These are phyloP conservation scores for Quercus robur DNA, from an alignment of 306 rosid genomes.

Conservation along the genomic window DNA sequence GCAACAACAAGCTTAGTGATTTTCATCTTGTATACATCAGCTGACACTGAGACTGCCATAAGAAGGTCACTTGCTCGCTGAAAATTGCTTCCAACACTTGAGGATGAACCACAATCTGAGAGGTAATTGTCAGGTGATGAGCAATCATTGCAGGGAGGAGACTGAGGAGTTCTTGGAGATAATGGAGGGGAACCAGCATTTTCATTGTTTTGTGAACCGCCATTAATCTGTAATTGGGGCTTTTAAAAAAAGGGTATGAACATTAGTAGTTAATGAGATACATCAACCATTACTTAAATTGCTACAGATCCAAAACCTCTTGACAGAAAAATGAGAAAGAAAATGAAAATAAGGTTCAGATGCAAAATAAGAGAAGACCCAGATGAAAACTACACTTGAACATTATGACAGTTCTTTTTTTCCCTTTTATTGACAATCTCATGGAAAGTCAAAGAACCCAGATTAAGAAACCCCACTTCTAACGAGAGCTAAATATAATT, in stretches of 20 bases:
- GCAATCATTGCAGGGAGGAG: not conserved
- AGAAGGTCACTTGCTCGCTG: slow-evolving; percentile 45
- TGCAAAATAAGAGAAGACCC: not conserved
- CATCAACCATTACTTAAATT: not conserved
- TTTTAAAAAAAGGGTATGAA: not conserved
- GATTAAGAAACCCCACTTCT: not conserved
- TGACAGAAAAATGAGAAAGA: not conserved
- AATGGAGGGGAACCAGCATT: slow-evolving; percentile 5
- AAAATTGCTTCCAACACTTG: not conserved
- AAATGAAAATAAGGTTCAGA: not conserved
- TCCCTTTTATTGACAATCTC: not conserved
- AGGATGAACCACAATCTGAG: slow-evolving; percentile 9
- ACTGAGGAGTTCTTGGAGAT: not conserved
- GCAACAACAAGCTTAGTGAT: slow-evolving; percentile 25
- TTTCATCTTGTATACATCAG: slow-evolving; percentile 6
- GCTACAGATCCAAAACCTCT: not conserved
- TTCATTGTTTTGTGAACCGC: not conserved
- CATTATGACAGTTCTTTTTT: not conserved
- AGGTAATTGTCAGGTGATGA: not conserved
- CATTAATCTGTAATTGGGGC: not conserved
- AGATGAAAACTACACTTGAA: not conserved
- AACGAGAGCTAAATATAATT: not conserved
- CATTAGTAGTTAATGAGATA: not conserved
- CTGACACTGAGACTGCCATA: slow-evolving; percentile 25
- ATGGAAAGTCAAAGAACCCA: not conserved